Evolutionary conservation across 2,329 filamentous ascomycete species (phyloP).

Genomic region (Calonectria ilicicola): DNA sequence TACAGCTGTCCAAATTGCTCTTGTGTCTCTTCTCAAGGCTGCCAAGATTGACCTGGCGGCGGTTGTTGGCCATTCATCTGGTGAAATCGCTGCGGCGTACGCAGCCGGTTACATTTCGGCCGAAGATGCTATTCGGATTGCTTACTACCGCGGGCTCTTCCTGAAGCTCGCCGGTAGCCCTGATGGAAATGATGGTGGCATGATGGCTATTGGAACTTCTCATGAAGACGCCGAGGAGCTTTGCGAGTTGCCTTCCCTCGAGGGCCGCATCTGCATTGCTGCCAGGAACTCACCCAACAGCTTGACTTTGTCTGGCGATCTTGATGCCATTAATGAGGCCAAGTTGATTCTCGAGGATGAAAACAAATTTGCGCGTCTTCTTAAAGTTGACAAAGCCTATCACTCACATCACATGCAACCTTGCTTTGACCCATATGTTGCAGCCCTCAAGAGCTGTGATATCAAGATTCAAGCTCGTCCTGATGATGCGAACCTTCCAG

Average conservation of each 20-base stretch:
- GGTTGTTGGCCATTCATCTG: slow-evolving; percentile 62
- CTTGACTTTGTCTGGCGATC: slow-evolving; percentile 47
- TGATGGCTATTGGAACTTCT: slow-evolving; percentile 41
- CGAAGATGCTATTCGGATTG: slow-evolving; percentile 41
- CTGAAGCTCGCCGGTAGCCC: background rate
- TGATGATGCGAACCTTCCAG: background rate
- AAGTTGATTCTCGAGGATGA: slow-evolving; percentile 16
- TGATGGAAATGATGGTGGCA: background rate
- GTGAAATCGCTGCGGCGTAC: slow-evolving; percentile 64
- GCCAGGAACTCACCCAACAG: slow-evolving; percentile 38
- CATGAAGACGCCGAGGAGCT: slow-evolving; percentile 28
- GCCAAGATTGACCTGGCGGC: slow-evolving; percentile 49
- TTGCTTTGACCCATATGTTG: slow-evolving; percentile 27
- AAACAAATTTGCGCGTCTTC: slow-evolving; percentile 36
- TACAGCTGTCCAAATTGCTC: slow-evolving; percentile 44
- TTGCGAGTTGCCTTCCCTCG: slow-evolving; percentile 15
- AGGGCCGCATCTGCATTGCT: slow-evolving; percentile 40
- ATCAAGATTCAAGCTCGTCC: background rate
- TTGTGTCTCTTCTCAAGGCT: slow-evolving; percentile 42
- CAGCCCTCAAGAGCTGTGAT: background rate
- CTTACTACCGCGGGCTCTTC: slow-evolving; percentile 26
- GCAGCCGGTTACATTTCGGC: slow-evolving; percentile 56
- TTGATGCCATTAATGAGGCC: slow-evolving; percentile 9
- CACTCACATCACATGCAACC: slow-evolving; percentile 61
- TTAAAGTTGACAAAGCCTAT: slow-evolving; percentile 60